Evolutionary conservation across 495 filamentous ascomycete species (phyloP), one percentile per base, ranked within the genome.

Genomic region (Penicillium turbatum): DNA sequence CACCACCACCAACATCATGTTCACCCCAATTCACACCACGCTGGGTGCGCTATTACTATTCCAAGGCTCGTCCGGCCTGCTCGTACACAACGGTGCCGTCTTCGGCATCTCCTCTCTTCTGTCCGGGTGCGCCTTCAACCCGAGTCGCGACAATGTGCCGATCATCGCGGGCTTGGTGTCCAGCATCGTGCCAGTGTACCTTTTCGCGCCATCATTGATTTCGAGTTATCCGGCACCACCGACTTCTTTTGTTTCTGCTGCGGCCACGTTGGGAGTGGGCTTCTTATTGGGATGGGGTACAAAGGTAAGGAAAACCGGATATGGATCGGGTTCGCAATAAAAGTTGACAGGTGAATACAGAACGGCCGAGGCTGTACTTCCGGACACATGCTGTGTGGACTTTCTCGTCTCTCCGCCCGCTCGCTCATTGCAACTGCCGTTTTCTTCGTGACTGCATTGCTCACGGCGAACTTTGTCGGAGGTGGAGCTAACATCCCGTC

Each of bases 321-420:
- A 24, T 27, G 3, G 3, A 5, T 24, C n/a, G 38, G n/a, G n/a
- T 11, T 13, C 42, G 36, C 38, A 30, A 10, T 32, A 36, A 38
- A 34, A 38, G 31, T 51, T 55, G 40, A 56, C 49, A 43, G 43
- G 50, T n/a, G 9, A 37, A 27, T 19, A 13, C 50, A 79, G 74
- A 73, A 71, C 56, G 76, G 74, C 17, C 72, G 72, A 39, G 81
- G 81, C 24, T 84, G 81, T 54, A 83, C 81, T 11, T 82, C 80
- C 2, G 82, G 82, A 29, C 82, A 85, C 60, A 82, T 85, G 73
- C 75, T 85, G 31, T 82, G 80, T 53, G 82, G 82, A 0, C 51
- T 84, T 5, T 74, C 80, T 0, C 77, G 78, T 29, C 65, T 80
- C 13, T 80, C 75, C 3, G 56, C 68, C 16, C 77, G 80, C 37